These are phyloP conservation scores for Venturia pyrina DNA, from an alignment of 2,329 filamentous ascomycete genomes.

Conservation along the genomic window DNA sequence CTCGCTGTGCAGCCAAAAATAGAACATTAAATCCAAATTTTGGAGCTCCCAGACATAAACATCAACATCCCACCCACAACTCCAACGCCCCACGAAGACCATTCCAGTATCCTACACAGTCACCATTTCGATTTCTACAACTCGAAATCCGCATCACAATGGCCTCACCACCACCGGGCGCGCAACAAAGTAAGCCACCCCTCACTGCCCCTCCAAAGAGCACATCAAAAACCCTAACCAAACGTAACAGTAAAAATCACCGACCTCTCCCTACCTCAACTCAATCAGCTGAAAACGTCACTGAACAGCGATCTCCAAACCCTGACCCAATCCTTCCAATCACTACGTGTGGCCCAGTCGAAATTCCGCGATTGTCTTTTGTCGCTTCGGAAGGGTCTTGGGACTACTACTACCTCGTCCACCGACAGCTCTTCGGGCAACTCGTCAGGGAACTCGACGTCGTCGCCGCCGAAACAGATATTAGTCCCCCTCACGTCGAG, in stretches of 20 bases:
- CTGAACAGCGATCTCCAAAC: constrained; percentile 94
- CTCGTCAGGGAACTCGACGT: neutral
- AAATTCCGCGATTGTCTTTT: constrained; percentile 87
- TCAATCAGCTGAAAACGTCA: constrained; percentile 87
- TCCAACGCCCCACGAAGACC: neutral
- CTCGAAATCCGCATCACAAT: neutral
- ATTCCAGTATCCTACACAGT: neutral
- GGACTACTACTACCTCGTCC: constrained; percentile 14
- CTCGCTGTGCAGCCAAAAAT: neutral
- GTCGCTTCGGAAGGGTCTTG: constrained; percentile 56
- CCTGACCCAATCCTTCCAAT: constrained; percentile 79
- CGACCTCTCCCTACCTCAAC: constrained; percentile 71
- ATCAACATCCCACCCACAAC: neutral
- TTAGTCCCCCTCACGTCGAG: constrained; percentile 93
- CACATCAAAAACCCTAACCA: neutral
- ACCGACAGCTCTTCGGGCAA: neutral
- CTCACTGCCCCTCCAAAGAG: neutral
- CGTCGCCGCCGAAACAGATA: constrained; percentile 36
- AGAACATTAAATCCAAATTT: neutral
- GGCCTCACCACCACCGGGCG: neutral
- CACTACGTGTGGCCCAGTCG: constrained; percentile 77
- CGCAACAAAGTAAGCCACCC: neutral
- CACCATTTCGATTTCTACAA: neutral
- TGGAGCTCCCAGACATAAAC: neutral
- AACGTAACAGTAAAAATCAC: constrained; percentile 51